Evolutionary conservation across 441 rosid species (phyloP).

Genomic region (Pelargonium citronellum): DNA sequence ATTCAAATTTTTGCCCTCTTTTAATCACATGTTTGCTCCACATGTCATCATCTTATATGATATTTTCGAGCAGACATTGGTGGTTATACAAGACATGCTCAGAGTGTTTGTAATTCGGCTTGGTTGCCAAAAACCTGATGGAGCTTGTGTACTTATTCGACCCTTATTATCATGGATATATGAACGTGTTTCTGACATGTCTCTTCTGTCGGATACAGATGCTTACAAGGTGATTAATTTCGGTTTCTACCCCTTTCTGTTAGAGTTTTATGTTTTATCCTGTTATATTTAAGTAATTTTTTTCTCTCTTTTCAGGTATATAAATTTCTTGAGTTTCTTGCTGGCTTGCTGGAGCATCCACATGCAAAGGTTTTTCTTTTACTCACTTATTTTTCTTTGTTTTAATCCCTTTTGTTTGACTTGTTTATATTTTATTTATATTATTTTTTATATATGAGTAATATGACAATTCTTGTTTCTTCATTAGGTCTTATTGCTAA

Average conservation of each 20-base stretch:
- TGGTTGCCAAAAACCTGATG: conserved; percentile 67
- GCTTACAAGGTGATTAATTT: conserved; percentile 58
- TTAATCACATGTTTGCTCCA: background rate
- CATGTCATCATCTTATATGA: conserved; percentile 18
- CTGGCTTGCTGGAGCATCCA: conserved; percentile 85
- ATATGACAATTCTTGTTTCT: conserved; percentile 14
- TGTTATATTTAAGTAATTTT: background rate
- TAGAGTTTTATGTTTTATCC: background rate
- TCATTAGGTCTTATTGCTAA: conserved; percentile 58
- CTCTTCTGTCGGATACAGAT: conserved; percentile 49
- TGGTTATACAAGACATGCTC: conserved; percentile 91
- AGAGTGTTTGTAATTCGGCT: conserved; percentile 79
- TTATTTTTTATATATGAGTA: conserved; percentile 17
- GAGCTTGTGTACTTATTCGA: conserved; percentile 64
- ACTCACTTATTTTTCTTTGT: conserved; percentile 10
- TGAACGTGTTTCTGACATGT: conserved; percentile 40
- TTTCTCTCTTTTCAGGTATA: conserved; percentile 46
- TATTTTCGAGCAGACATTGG: conserved; percentile 52
- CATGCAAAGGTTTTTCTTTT: conserved; percentile 51
- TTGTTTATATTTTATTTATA: conserved; percentile 16
- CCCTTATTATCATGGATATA: conserved; percentile 69
- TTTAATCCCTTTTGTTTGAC: background rate
- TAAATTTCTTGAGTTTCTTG: conserved; percentile 67
- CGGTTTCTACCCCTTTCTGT: background rate
- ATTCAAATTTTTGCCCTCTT: background rate